Percentiles rank a stretch among this genome's conserved stretches.
Conservation (phyloP, 202 grass and related monocot genomes). For the Panicum virgatum region DNA sequence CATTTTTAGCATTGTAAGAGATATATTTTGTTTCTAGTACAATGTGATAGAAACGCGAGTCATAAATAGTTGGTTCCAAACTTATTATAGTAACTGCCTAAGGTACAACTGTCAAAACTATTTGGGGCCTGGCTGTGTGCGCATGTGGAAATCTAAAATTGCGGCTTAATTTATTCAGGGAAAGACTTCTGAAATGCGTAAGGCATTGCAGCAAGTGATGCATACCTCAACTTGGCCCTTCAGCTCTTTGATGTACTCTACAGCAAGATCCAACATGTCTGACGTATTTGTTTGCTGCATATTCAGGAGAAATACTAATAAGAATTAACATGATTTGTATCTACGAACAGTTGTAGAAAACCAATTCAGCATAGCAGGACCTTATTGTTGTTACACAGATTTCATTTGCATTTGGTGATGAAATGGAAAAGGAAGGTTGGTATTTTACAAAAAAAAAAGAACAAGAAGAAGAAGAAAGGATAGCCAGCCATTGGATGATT, state of each 20-base stretch:
- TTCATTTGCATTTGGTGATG: not conserved
- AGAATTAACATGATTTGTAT: conserved; percentile 6
- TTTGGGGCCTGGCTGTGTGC: not conserved
- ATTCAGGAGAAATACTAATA: conserved; percentile 27
- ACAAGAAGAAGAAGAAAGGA: too few relatives aligned
- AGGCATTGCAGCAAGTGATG: not conserved
- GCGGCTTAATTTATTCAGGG: not conserved
- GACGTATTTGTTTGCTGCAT: conserved; percentile 94
- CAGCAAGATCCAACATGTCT: conserved; percentile 93
- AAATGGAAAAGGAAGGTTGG: not conserved
- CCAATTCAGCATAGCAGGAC: not conserved
- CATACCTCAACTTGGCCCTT: conserved; percentile 82
- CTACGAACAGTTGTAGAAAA: not conserved
- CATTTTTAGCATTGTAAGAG: conserved; percentile 22
- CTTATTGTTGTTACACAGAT: not conserved
- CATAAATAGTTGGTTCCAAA: not conserved
- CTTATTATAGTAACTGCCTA: not conserved
- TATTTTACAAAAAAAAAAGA: too few relatives aligned
- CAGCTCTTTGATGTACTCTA: conserved; percentile 85
- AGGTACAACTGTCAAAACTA: not conserved
- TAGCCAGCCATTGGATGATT: not conserved
- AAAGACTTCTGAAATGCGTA: not conserved
- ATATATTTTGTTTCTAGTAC: not conserved
- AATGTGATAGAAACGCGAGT: not conserved
- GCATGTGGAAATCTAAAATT: not conserved